Conservation (phyloP, 352 stramenopile genomes). For the Phytophthora aleatoria region DNA sequence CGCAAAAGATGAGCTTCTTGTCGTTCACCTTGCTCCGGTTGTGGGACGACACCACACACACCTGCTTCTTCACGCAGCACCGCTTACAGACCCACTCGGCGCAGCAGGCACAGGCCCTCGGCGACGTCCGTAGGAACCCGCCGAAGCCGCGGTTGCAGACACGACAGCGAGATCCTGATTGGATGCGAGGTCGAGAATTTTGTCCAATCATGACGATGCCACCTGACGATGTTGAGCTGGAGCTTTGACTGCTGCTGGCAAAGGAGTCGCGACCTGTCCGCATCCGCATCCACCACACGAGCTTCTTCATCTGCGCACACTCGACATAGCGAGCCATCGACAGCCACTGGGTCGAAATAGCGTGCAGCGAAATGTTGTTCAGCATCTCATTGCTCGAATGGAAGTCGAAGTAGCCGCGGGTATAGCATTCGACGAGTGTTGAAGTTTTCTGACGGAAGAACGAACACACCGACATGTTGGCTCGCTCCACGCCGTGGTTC, state of each 20-base stretch:
- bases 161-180: slow-evolving; percentile 28
- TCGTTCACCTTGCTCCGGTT: slow-evolving; percentile 46
- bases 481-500: slow-evolving; percentile 41
- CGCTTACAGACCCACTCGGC: slow-evolving; percentile 42
- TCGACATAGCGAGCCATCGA: slow-evolving; percentile 42
- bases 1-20: slow-evolving; percentile 46
- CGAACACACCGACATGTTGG: slow-evolving; percentile 53
- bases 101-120: slow-evolving; percentile 36
- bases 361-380: slow-evolving; percentile 51
- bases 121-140: slow-evolving; percentile 34
- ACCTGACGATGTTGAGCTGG: slow-evolving; percentile 36
- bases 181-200: slow-evolving; percentile 7
- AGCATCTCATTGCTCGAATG: slow-evolving; percentile 45
- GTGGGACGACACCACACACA: slow-evolving; percentile 45
- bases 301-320: slow-evolving; percentile 53
- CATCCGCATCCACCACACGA: slow-evolving; percentile 47
- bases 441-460: slow-evolving; percentile 47
- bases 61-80: slow-evolving; percentile 44
- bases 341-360: slow-evolving; percentile 50
- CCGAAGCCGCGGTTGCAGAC: slow-evolving; percentile 40
- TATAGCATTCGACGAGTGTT: slow-evolving; percentile 45
- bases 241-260: slow-evolving; percentile 41
- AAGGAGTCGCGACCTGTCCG: slow-evolving; percentile 46
- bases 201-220: slow-evolving; percentile 18
- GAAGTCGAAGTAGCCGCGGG: slow-evolving; percentile 55